Evolutionary conservation across 2,329 filamentous ascomycete species (phyloP), one percentile per base, ranked within the genome.

Genomic region (Ophiostoma perfectum): DNA sequence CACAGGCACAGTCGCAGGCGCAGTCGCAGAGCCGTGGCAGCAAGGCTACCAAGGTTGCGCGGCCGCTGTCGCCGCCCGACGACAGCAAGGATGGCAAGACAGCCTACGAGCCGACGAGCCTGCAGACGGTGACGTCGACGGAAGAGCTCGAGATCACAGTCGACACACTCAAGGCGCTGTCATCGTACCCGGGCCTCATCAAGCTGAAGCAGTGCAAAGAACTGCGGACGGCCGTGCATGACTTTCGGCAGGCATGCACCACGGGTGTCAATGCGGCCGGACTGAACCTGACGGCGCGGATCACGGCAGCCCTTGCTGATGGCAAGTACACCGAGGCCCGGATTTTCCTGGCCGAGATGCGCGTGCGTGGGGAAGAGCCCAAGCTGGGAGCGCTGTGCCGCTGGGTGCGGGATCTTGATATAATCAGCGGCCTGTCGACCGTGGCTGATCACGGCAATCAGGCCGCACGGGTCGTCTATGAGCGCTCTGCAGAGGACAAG

Each of bases 401-500:
- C 68, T 91, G 89, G 89, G 88, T 91, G 4, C 83, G 89, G 69
- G 88, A 90, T 74, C 78, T 91, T 39, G 88, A 91, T 73, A 85
- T 90, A 38, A 85, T 90, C 65, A 89, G 86, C 72, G 88, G 88
- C 1, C 77, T 90, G 7, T 86, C 86, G 3, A 85, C 86, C 36
- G 80, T 84, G 67, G 47, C 11, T 16, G 12, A 52, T 18, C 7
- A 52, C 47, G 3, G 27, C 55, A 36, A 27, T 27, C 27, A 27
- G 45, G 0, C 74, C 71, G 14, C 74, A 70, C 0, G 71, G 76
- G 38, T 11, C 18, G 1, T 27, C 27, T 12, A 4, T 3, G 73
- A 78, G 67, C 79, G 83, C 47, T 79, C 80, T 0, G 73, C 75
- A 2, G 80, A 78, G 62, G 84, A 88, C 11, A 77, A 81, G 47